Evolutionary conservation across 2,329 filamentous ascomycete species (phyloP).

Genomic region (Pseudodiploospora longispora): DNA sequence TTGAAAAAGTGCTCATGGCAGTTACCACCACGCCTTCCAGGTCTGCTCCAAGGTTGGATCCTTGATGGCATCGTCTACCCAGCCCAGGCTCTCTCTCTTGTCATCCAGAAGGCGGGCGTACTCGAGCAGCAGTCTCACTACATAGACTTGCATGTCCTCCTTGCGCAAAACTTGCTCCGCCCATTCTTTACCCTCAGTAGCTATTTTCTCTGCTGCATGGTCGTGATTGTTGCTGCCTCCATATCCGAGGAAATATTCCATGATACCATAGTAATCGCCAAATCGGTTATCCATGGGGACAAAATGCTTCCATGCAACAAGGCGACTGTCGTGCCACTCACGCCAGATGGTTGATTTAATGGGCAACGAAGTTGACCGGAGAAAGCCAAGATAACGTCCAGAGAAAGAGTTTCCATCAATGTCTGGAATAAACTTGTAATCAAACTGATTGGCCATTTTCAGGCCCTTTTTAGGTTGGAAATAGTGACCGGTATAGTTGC

Average conservation of each 20-base stretch:
- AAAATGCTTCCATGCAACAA: slow-evolving; percentile 73
- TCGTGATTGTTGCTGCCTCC: slow-evolving; percentile 41
- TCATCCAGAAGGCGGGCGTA: slow-evolving; percentile 51
- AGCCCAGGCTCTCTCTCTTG: slow-evolving; percentile 44
- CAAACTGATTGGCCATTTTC: slow-evolving; percentile 45
- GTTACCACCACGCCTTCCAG: slow-evolving; percentile 20
- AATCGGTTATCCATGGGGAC: slow-evolving; percentile 72
- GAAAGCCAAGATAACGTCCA: slow-evolving; percentile 60
- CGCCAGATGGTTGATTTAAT: slow-evolving; percentile 72
- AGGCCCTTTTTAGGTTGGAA: slow-evolving; percentile 32
- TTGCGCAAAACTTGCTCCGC: slow-evolving; percentile 57
- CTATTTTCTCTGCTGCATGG: slow-evolving; percentile 53
- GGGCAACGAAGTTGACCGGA: slow-evolving; percentile 60
- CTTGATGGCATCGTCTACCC: slow-evolving; percentile 41
- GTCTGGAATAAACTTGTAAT: slow-evolving; percentile 63
- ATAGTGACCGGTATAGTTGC: slow-evolving; percentile 41
- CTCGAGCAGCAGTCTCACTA: slow-evolving; percentile 55
- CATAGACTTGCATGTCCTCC: slow-evolving; percentile 69
- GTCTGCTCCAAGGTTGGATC: slow-evolving; percentile 23
- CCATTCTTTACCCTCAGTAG: slow-evolving; percentile 58
- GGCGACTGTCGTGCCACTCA: slow-evolving; percentile 72
- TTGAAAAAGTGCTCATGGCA: not conserved
- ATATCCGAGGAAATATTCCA: slow-evolving; percentile 67
- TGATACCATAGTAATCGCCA: slow-evolving; percentile 61
- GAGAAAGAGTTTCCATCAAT: slow-evolving; percentile 69